Percentiles rank a stretch among this genome's conserved stretches.
Evolutionary conservation across 441 rosid species (phyloP).

Genomic region (Manihot esculenta): DNA sequence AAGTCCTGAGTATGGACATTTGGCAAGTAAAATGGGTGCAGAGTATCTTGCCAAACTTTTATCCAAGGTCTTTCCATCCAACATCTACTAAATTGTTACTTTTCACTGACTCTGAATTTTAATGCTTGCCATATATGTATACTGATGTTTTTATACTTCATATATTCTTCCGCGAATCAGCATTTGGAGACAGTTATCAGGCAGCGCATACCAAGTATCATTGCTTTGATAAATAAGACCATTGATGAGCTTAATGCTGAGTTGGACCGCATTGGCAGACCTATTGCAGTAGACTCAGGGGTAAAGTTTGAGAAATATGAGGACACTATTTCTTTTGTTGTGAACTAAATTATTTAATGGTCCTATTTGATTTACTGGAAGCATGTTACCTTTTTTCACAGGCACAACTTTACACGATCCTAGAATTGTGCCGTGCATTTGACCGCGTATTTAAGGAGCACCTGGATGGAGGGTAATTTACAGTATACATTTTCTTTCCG

Average conservation of each 20-base stretch:
- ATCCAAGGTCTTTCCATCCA: conserved; percentile 58
- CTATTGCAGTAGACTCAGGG: conserved; percentile 96
- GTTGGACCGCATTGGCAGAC: conserved; percentile 96
- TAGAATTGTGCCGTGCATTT: conserved; percentile 95
- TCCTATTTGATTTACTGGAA: conserved; percentile 21
- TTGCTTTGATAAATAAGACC: conserved; percentile 90
- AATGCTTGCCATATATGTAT: background rate
- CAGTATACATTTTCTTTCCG: conserved; percentile 12
- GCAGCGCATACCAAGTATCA: conserved; percentile 95
- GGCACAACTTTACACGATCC: conserved; percentile 96
- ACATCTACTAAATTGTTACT: background rate
- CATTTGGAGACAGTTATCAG: conserved; percentile 93
- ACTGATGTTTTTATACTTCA: background rate
- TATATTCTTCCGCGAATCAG: conserved; percentile 36
- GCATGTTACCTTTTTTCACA: conserved; percentile 31
- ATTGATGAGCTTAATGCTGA: conserved; percentile 97
- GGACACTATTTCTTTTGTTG: conserved; percentile 9
- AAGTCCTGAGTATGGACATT: conserved; percentile 97
- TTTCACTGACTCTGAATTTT: background rate
- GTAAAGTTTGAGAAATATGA: conserved; percentile 42
- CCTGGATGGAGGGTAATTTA: conserved; percentile 93
- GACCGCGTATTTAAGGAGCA: conserved; percentile 98
- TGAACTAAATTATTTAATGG: conserved; percentile 18
- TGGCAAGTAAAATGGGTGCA: conserved; percentile 94
- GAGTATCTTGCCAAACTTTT: conserved; percentile 95